phyloP scores from a whole-genome alignment of 2,329 filamentous ascomycete species.

The Periconia digitata region DNA sequence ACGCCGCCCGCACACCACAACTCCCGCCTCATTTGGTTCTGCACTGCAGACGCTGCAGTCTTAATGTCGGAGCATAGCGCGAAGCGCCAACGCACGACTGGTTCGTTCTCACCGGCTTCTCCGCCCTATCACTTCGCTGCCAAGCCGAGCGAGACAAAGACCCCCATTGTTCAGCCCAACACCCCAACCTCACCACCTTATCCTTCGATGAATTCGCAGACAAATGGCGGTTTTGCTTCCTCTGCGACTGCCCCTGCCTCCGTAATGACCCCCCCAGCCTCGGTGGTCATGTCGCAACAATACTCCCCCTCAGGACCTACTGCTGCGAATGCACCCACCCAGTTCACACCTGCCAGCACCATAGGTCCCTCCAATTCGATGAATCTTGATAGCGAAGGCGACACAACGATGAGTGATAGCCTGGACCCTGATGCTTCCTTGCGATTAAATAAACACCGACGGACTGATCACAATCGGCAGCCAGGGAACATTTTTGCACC shows the following conservation, averaged over 20 bases:
- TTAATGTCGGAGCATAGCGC: constrained; percentile 39
- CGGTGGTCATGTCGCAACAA: constrained; percentile 41
- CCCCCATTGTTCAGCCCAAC: constrained; percentile 45
- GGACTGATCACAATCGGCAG: constrained; percentile 52
- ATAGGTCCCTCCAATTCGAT: constrained; percentile 33
- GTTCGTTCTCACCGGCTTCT: constrained; percentile 49
- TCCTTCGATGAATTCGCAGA: constrained; percentile 49
- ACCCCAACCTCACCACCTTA: constrained; percentile 53
- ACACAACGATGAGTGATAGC: constrained; percentile 46
- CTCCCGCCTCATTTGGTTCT: constrained; percentile 9
- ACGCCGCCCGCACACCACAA: constrained; percentile 1
- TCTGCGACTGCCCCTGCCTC: constrained; percentile 28
- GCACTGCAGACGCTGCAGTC: constrained; percentile 15
- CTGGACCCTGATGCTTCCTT: constrained; percentile 25
- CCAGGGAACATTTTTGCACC: constrained; percentile 24
- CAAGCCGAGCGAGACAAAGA: constrained; percentile 45
- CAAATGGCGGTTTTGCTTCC: constrained; percentile 38
- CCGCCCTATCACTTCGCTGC: constrained; percentile 45
- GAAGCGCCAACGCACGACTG: constrained; percentile 45
- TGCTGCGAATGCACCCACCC: constrained; percentile 31
- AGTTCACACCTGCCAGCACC: constrained; percentile 44
- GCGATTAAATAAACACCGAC: constrained; percentile 41
- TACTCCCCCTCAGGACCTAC: constrained; percentile 37
- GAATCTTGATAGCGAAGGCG: constrained; percentile 45
- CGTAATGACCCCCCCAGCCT: constrained; percentile 47